A percentile compares a stretch with the other conserved stretches of the same genome.
These are phyloP conservation scores for Breviolum minutum DNA, from an alignment of 73 alveolate genomes.

Conservation along the genomic window DNA sequence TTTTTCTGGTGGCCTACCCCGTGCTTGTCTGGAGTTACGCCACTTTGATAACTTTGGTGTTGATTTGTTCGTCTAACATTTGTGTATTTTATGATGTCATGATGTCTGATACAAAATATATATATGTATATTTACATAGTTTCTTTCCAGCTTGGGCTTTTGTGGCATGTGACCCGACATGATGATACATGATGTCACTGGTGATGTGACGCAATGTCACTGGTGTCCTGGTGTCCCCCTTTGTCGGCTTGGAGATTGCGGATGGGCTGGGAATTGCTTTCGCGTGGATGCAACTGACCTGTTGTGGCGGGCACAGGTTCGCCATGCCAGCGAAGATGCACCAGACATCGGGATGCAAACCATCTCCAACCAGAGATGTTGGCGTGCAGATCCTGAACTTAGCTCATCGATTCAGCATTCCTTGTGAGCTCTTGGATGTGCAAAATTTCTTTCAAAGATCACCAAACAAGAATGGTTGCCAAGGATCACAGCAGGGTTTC, in stretches of 20 bases:
- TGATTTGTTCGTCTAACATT: no score
- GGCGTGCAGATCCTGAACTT: background rate
- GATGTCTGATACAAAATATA: no score
- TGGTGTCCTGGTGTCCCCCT: constrained; percentile 9
- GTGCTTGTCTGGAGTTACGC: background rate
- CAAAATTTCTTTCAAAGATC: no score
- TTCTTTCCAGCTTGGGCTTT: no score
- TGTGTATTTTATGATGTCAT: no score
- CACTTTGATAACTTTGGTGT: no score
- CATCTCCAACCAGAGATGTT: constrained; percentile 40
- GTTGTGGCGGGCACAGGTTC: constrained; percentile 28
- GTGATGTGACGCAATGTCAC: background rate
- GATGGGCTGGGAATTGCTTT: constrained; percentile 21
- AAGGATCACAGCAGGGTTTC: no score
- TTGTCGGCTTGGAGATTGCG: background rate
- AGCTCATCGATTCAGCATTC: background rate
- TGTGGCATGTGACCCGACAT: background rate
- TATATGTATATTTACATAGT: no score
- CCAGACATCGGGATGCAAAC: constrained; percentile 6
- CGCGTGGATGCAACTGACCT: background rate
- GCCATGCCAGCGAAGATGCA: constrained; percentile 16
- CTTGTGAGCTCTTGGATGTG: no score
- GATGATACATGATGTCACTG: background rate
- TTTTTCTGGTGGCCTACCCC: background rate
- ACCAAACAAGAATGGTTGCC: no score